Conservation (phyloP, 2,329 filamentous ascomycete species). For the Byssothecium circinans region DNA sequence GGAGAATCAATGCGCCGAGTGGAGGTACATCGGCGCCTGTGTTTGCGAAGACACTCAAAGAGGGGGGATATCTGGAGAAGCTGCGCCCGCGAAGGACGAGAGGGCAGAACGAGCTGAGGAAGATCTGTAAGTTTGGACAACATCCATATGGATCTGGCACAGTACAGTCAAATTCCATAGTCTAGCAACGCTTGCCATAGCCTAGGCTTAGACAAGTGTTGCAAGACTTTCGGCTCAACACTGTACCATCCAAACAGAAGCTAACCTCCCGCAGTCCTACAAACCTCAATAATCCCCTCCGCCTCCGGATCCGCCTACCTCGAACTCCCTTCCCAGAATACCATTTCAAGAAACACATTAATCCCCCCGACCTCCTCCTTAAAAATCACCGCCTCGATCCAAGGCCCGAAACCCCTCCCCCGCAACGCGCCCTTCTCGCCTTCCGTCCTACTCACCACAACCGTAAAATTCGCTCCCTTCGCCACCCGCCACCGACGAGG, state of each 20-base stretch:
- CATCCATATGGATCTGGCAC: no score
- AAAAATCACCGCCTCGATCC: conserved; percentile 90
- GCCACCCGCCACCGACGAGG: conserved; percentile 80
- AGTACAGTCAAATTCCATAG: no score
- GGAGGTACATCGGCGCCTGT: conserved; percentile 75
- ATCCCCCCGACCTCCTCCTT: conserved; percentile 66
- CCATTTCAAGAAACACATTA: conserved; percentile 40
- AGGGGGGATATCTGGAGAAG: conserved; percentile 50
- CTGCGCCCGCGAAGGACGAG: conserved; percentile 59
- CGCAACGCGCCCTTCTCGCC: conserved; percentile 89
- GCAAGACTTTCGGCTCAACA: no score
- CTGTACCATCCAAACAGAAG: no score
- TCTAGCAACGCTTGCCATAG: no score
- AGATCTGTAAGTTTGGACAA: conserved; percentile 78
- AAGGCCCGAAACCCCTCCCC: conserved; percentile 88
- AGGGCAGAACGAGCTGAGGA: conserved; percentile 71
- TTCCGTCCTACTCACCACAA: conserved; percentile 86
- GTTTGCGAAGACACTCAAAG: conserved; percentile 58
- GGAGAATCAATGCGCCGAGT: conserved; percentile 85
- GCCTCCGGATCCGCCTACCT: conserved; percentile 92
- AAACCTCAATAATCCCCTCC: conserved; percentile 88
- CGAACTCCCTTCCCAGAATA: conserved; percentile 56
- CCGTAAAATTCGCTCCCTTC: conserved; percentile 96
- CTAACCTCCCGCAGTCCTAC: conserved; percentile 78
- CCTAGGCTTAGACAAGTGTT: no score